Base-by-base conservation (phyloP, 1,284 basidiomycete genomes). In the Kwoniella shivajii region DNA sequence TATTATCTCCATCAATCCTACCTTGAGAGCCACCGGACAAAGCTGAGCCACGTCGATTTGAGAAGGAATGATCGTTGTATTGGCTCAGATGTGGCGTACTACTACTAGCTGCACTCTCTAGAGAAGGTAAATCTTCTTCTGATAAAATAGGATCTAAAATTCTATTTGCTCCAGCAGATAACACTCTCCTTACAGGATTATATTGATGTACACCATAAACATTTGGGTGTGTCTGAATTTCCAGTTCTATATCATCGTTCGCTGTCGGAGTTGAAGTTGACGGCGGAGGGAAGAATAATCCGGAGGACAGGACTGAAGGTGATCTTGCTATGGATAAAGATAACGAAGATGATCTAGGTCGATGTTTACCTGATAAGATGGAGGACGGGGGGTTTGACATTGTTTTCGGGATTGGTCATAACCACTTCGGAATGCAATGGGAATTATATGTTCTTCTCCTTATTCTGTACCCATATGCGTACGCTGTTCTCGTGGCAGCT, bases 281-380 rank as follows among this genome's bases (percentile, higher is more conserved):
- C 16, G 46, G 39, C 6, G 34, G 44, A 45, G 38, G 50, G 42
- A 44, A 37, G 20, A 56, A 51, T 14, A 27, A 24, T 38, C 52
- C 33, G 18, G 60, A 52, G 20, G 67, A 52, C 11, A 66, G 54
- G n/a, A 64, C 56, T 22, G 57, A 53, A 29, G 66, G 66, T 2
- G 66, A 68, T 29, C 68, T 57, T 9, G 66, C 60, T 11, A 65
- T 60, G 11, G 61, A 64, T 20, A 70, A 53, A 3, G 64, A 65
- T 2, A 60, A 31, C 20, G 62, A 56, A 16, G 59, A 60, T 26
- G 56, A 48, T n/a, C 46, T 55, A 16, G 50, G 54, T 30, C 51
- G 45, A 16, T 39, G 24, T 34, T 18, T 11, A 14, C 27, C 20
- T 49, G 18, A 24, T 11, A 14, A 26, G 27, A 18, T 20, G 0